Percentiles rank a stretch among this genome's conserved stretches.
Conservation (phyloP, 306 rosid genomes). For the Nissolia schottii region DNA sequence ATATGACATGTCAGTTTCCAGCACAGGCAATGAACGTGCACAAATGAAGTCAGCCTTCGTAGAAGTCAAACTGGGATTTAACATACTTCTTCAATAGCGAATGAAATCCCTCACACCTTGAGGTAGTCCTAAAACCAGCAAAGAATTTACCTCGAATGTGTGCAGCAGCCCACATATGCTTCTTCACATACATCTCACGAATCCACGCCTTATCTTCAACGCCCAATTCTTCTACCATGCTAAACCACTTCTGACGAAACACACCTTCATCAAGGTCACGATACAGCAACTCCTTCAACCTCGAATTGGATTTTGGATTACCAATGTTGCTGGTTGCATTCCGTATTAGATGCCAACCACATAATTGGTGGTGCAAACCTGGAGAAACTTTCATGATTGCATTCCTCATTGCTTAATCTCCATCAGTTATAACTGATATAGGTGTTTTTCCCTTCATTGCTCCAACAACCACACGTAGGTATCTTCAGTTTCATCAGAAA, state of each 20-base stretch:
- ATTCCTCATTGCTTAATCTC: background rate
- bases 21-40: no score
- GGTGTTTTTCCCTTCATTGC: background rate
- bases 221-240: background rate
- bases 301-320: background rate
- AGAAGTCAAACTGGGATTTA: background rate
- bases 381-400: background rate
- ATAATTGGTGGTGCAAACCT: background rate
- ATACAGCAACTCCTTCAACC: background rate
- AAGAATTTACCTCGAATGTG: background rate
- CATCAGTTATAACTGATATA: background rate
- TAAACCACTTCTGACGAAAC: background rate
- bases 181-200: background rate
- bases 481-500: background rate
- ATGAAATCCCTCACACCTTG: background rate
- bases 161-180: background rate
- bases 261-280: background rate
- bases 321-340: background rate
- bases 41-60: fast-evolving
- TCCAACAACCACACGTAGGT: background rate
- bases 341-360: background rate
- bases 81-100: background rate
- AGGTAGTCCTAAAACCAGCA: no score
- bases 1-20: background rate
- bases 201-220: background rate